Evolutionary conservation across 768 basidiomycete genomes (phyloP).

Genomic region (Trametes gibbosa): DNA sequence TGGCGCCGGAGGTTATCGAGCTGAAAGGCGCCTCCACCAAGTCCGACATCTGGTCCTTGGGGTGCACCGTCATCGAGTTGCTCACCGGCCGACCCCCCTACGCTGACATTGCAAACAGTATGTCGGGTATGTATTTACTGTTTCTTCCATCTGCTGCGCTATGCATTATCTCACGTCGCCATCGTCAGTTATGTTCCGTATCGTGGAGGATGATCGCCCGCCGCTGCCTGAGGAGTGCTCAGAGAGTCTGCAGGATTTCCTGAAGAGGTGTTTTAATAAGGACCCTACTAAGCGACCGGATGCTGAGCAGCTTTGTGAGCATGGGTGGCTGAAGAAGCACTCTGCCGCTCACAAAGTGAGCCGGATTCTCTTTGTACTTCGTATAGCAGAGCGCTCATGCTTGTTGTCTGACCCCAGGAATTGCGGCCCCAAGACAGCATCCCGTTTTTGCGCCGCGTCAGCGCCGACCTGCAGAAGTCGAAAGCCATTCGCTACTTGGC

Average conservation of each 20-base stretch:
- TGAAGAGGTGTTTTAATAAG: slow-evolving; percentile 88
- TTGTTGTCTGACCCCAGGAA: slow-evolving; percentile 42
- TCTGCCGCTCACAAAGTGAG: slow-evolving; percentile 78
- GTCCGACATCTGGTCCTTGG: slow-evolving; percentile 94
- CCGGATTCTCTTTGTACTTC: neutral
- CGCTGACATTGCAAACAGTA: slow-evolving; percentile 81
- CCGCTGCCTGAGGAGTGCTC: slow-evolving; percentile 82
- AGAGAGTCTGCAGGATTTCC: slow-evolving; percentile 72
- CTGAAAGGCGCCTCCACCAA: slow-evolving; percentile 91
- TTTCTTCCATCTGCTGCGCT: neutral
- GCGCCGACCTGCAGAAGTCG: slow-evolving; percentile 76
- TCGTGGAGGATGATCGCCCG: slow-evolving; percentile 91
- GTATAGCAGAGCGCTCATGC: slow-evolving; percentile 5
- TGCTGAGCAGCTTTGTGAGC: slow-evolving; percentile 84
- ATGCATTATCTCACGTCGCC: neutral
- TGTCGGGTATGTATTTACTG: slow-evolving; percentile 62
- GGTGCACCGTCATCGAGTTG: slow-evolving; percentile 92
- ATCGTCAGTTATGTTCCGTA: slow-evolving; percentile 86
- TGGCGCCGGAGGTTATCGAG: slow-evolving; percentile 98
- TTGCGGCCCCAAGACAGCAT: slow-evolving; percentile 92
- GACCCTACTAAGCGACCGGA: slow-evolving; percentile 79
- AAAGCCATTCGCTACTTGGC: slow-evolving; percentile 56
- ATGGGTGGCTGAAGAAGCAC: slow-evolving; percentile 83
- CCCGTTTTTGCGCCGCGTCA: slow-evolving; percentile 90
- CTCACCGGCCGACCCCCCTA: slow-evolving; percentile 92